Percentiles rank a stretch among this genome's conserved stretches.
Evolutionary conservation across 2,329 filamentous ascomycete species (phyloP).

Genomic region (Penicillium crustosum): DNA sequence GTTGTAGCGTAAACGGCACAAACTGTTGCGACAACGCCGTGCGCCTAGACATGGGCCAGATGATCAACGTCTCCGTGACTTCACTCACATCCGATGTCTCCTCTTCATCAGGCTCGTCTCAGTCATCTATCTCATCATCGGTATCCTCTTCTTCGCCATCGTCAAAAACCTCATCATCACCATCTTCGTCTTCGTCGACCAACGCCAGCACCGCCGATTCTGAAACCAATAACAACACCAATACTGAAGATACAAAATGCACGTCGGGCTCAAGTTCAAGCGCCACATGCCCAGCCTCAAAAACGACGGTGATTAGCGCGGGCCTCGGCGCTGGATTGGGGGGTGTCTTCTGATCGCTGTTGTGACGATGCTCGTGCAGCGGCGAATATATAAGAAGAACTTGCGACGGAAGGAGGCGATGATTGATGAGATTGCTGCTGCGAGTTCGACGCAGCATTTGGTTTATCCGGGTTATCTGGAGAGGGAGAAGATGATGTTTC

Average conservation of each 20-base stretch:
- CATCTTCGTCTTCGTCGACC: neutral
- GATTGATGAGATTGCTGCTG: neutral
- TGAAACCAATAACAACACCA: neutral
- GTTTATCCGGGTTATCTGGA: neutral
- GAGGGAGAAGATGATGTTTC: neutral
- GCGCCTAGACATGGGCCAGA: neutral
- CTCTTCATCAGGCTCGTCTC: neutral
- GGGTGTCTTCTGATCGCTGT: constrained; percentile 1
- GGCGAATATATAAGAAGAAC: neutral
- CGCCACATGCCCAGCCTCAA: neutral
- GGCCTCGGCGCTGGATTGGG: neutral
- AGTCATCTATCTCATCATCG: neutral
- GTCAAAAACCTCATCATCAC: neutral
- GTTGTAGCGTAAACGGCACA: constrained; percentile 1
- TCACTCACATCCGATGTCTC: neutral
- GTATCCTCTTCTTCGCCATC: neutral
- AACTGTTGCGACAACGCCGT: neutral
- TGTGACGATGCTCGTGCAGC: neutral
- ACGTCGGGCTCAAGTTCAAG: neutral
- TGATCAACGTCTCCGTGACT: neutral
- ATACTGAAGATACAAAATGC: neutral
- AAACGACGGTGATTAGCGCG: neutral
- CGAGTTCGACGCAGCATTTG: neutral
- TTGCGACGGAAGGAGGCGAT: neutral
- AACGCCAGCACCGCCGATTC: neutral